Conservation (phyloP, 2,329 filamentous ascomycete species). For the Trichophyton simii region DNA sequence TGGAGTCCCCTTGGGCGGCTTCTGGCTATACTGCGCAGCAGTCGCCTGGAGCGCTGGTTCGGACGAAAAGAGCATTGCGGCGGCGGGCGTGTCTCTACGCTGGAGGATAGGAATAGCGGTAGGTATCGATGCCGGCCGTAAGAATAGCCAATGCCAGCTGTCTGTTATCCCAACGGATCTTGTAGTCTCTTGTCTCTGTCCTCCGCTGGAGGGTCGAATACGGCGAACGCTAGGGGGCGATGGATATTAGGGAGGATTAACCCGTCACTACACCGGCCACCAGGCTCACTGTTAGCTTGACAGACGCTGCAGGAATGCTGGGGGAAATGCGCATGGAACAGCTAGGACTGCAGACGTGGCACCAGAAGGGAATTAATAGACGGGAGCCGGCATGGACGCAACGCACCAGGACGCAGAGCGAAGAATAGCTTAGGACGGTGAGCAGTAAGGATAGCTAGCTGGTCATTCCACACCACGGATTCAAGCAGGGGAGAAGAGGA, state of each 20-base stretch:
- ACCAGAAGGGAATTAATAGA: background rate
- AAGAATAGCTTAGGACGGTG: background rate
- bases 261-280: background rate
- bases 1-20: conserved; percentile 61
- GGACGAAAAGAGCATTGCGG: conserved; percentile 10
- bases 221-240: background rate
- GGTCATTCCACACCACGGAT: too few species aligned
- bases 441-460: background rate
- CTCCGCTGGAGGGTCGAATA: background rate
- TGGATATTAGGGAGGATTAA: background rate
- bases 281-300: background rate
- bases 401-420: background rate
- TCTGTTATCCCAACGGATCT: too few species aligned
- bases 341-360: background rate
- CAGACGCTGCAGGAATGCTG: background rate
- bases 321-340: background rate
- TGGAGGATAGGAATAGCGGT: background rate
- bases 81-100: background rate
- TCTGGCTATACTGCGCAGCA: conserved; percentile 19
- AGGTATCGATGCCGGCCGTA: background rate
- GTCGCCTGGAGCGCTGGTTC: background rate
- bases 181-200: background rate
- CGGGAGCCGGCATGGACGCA: background rate
- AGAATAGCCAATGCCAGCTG: too few species aligned
- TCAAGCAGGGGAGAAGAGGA: background rate